Conservation (phyloP, 768 basidiomycete species). For the Mrakia hoshinonis region DNA sequence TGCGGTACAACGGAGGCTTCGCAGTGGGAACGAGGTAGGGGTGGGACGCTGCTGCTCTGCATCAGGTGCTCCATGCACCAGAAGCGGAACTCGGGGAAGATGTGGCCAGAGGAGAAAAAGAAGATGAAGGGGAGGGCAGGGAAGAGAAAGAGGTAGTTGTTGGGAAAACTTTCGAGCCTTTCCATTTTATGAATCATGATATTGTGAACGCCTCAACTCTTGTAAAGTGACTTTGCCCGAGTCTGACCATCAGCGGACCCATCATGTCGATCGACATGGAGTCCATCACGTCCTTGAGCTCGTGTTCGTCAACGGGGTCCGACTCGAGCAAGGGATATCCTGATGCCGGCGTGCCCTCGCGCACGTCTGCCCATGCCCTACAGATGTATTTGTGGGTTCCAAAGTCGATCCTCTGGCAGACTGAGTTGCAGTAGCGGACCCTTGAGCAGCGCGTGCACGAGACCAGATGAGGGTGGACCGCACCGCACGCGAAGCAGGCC, state of each 20-base stretch:
- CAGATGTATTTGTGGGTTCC: neutral
- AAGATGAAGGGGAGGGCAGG: too few relatives aligned
- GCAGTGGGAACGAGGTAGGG: too few relatives aligned
- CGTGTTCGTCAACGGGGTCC: neutral
- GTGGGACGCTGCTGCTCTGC: too few relatives aligned
- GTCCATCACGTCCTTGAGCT: neutral
- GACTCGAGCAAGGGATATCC: neutral
- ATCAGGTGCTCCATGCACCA: too few relatives aligned
- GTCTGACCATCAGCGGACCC: neutral
- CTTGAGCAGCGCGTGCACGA: neutral
- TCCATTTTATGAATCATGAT: too few relatives aligned
- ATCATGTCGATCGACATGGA: slow-evolving; percentile 2
- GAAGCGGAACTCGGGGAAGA: too few relatives aligned
- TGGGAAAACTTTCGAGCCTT: too few relatives aligned
- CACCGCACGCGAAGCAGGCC: neutral
- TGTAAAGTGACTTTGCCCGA: too few relatives aligned
- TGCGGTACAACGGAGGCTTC: too few relatives aligned
- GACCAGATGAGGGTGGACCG: neutral
- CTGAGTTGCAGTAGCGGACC: neutral
- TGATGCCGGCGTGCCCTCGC: neutral
- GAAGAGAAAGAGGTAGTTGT: too few relatives aligned
- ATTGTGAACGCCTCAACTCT: too few relatives aligned
- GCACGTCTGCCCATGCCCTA: neutral
- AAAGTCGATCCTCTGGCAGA: neutral
- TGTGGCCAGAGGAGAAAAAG: too few relatives aligned